A percentile compares a stretch with the other conserved stretches of the same genome.
Evolutionary conservation across 768 basidiomycete species (phyloP).

Genomic region (Suillus fuscotomentosus): DNA sequence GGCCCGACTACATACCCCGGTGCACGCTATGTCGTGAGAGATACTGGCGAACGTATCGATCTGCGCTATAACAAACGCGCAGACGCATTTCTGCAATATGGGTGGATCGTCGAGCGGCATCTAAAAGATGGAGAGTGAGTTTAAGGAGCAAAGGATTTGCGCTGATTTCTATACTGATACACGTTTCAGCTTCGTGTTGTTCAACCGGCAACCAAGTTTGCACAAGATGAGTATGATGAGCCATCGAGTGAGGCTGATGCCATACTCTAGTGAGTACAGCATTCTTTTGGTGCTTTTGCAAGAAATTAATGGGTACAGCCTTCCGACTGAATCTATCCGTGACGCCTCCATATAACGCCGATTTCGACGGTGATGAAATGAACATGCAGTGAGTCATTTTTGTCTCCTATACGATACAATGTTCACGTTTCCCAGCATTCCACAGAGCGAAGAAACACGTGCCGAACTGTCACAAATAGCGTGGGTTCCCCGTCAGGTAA

Average conservation of each 20-base stretch:
- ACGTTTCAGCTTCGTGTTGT: constrained; percentile 72
- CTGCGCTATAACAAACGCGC: constrained; percentile 94
- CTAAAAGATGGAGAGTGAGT: constrained; percentile 97
- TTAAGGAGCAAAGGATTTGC: neutral
- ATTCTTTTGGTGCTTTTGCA: constrained; percentile 7
- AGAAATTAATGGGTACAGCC: constrained; percentile 43
- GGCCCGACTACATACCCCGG: constrained; percentile 95
- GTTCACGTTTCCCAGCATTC: constrained; percentile 58
- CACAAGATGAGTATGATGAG: constrained; percentile 99
- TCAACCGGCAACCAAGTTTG: constrained; percentile 97
- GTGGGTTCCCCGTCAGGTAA: constrained; percentile 95
- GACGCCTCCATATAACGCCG: constrained; percentile 98
- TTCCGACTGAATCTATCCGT: constrained; percentile 98
- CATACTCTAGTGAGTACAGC: constrained; percentile 83
- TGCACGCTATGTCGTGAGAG: constrained; percentile 93
- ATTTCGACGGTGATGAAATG: constrained; percentile 99
- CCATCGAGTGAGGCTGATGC: constrained; percentile 95
- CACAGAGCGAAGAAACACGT: constrained; percentile 97
- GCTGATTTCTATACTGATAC: constrained; percentile 16
- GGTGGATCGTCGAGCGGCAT: constrained; percentile 98
- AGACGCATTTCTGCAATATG: constrained; percentile 94
- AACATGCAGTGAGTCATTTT: constrained; percentile 91
- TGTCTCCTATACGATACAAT: constrained; percentile 8
- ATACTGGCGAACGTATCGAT: constrained; percentile 97
- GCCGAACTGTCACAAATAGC: constrained; percentile 98